These are phyloP conservation scores for Pyrenochaeta sp. DNA, from an alignment of 2,329 filamentous ascomycete species.

Conservation along the genomic window DNA sequence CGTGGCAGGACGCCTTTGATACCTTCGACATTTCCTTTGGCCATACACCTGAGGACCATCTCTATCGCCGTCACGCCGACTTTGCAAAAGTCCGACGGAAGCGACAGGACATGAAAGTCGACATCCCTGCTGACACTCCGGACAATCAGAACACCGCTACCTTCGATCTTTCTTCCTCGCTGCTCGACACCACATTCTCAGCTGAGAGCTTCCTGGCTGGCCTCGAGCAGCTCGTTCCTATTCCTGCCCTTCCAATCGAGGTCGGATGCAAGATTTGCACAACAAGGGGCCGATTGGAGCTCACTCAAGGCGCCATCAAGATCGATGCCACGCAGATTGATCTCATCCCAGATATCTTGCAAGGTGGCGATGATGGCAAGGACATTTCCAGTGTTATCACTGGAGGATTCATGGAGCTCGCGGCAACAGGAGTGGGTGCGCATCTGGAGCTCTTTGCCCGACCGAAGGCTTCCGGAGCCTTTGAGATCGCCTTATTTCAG, in stretches of 20 bases:
- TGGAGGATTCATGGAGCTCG: constrained; percentile 46
- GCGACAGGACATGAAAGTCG: constrained; percentile 20
- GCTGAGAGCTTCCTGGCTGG: constrained; percentile 25
- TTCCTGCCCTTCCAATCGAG: constrained; percentile 36
- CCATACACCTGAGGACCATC: constrained; percentile 40
- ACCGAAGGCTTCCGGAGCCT: constrained; percentile 32
- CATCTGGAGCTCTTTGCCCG: constrained; percentile 46
- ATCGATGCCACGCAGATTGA: constrained; percentile 37
- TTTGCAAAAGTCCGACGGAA: constrained; percentile 29
- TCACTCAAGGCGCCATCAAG: constrained; percentile 42
- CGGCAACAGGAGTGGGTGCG: constrained; percentile 38
- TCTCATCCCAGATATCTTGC: constrained; percentile 32
- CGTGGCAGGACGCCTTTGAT: constrained; percentile 43
- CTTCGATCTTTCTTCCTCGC: constrained; percentile 33
- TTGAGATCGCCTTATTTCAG: constrained; percentile 31
- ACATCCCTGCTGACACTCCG: constrained; percentile 32
- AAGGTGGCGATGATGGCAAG: constrained; percentile 34
- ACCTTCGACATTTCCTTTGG: constrained; percentile 43
- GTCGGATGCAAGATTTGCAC: constrained; percentile 50
- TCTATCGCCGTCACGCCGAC: constrained; percentile 39
- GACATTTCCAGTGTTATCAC: constrained; percentile 38
- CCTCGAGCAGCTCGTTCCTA: constrained; percentile 15
- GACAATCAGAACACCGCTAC: constrained; percentile 26
- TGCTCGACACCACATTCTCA: constrained; percentile 36
- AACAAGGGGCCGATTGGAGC: constrained; percentile 39